Conservation (phyloP, 75 land plant species). For the Cupressus sempervirens region DNA sequence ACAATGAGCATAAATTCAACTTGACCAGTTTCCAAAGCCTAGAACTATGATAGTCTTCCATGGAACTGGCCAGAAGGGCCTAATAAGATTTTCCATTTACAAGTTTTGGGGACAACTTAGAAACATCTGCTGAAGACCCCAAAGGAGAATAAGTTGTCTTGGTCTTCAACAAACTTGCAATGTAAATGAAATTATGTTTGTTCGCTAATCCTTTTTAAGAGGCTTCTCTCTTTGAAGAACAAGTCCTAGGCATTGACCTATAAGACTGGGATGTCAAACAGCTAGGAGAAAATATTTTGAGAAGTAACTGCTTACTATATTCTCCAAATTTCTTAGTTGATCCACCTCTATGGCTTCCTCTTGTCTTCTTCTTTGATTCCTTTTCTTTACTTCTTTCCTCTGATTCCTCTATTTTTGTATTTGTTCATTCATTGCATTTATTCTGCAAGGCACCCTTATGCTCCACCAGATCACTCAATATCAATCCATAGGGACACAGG, state of each 20-base stretch:
- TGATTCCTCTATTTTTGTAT: background rate
- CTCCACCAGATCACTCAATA: conserved; percentile 32
- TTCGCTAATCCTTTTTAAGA: background rate
- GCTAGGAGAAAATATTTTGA: conserved; percentile 8
- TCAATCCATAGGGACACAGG: conserved; percentile 17
- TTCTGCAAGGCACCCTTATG: background rate
- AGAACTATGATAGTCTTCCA: background rate
- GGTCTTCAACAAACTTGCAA: background rate
- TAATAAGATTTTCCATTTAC: background rate
- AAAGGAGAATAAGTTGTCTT: background rate
- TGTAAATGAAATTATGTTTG: background rate
- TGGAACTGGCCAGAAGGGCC: background rate
- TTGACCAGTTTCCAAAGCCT: background rate
- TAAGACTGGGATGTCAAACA: background rate
- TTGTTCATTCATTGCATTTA: background rate
- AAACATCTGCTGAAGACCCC: background rate
- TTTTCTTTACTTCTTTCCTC: background rate
- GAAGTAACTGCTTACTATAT: conserved; percentile 2
- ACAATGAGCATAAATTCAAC: conserved; percentile 5
- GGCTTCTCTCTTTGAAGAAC: background rate
- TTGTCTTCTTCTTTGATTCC: conserved; percentile 4
- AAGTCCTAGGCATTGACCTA: background rate
- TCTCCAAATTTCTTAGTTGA: background rate
- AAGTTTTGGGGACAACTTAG: conserved; percentile 10
- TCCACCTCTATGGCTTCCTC: background rate